phyloP scores from a whole-genome alignment of 2,329 filamentous ascomycete genomes.

The Aspergillus neotritici region DNA sequence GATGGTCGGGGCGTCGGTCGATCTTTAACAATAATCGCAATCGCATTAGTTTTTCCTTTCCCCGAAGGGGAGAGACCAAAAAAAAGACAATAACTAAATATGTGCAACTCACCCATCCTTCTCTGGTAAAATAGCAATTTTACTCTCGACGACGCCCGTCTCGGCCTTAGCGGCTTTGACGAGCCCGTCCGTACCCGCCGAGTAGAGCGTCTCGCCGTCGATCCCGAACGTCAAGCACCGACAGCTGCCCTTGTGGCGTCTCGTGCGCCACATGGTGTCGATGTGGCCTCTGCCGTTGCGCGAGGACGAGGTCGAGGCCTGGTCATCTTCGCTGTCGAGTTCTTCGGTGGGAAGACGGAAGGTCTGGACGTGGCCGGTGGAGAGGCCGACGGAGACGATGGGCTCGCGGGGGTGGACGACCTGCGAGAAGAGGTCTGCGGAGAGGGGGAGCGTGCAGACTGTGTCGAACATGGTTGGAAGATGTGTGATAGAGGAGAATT shows the following conservation, averaged over 20 bases:
- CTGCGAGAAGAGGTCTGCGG: constrained; percentile 81
- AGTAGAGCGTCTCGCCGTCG: constrained; percentile 66
- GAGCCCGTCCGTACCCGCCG: constrained; percentile 57
- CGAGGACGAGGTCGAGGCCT: constrained; percentile 35
- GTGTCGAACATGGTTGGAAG: constrained; percentile 71
- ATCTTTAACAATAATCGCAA: too few relatives aligned
- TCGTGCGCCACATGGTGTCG: constrained; percentile 78
- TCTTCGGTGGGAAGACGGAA: constrained; percentile 64
- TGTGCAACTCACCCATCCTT: constrained; percentile 41
- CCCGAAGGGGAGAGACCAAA: background rate
- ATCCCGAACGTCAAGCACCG: constrained; percentile 70
- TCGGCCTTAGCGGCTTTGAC: constrained; percentile 56
- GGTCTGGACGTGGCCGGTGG: constrained; percentile 77
- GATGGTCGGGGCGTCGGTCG: constrained; percentile 68
- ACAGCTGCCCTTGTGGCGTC: constrained; percentile 90
- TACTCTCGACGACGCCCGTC: constrained; percentile 67
- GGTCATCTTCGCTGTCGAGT: constrained; percentile 47
- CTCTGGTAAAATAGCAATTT: constrained; percentile 64
- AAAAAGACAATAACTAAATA: constrained; percentile 1
- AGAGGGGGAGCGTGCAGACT: constrained; percentile 80
- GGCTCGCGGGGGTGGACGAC: constrained; percentile 79
- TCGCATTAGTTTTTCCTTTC: too few relatives aligned
- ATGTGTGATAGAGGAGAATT: background rate
- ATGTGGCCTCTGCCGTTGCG: constrained; percentile 67
- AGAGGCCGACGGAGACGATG: constrained; percentile 77